Percentiles rank a stretch among this genome's conserved stretches.
Evolutionary conservation across 306 rosid species (phyloP).

Genomic region (Prunus dulcis): DNA sequence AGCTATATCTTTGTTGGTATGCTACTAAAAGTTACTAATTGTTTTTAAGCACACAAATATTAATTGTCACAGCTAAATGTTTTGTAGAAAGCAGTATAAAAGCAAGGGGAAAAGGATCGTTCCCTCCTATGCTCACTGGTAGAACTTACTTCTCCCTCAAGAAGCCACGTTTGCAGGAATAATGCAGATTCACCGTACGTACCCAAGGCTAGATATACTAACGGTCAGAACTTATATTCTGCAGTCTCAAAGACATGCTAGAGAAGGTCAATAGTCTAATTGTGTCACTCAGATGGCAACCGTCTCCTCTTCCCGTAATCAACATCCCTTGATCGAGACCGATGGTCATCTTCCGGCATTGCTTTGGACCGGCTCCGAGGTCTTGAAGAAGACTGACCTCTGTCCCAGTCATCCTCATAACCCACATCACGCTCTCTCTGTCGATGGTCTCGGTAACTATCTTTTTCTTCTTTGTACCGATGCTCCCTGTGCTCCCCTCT

Average conservation of each 20-base stretch:
- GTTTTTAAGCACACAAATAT: constrained; percentile 26
- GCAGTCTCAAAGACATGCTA: constrained; percentile 9
- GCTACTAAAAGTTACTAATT: constrained; percentile 21
- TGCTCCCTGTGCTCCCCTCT: constrained; percentile 39
- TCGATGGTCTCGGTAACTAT: constrained; percentile 38
- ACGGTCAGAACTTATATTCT: constrained; percentile 9
- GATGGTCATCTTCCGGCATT: constrained; percentile 40
- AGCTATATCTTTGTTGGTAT: constrained; percentile 22
- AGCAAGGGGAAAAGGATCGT: constrained; percentile 21
- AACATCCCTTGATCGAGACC: constrained; percentile 43
- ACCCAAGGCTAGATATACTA: constrained; percentile 11
- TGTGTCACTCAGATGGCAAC: constrained; percentile 38
- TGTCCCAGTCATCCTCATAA: constrained; percentile 50
- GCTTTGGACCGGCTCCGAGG: constrained; percentile 39
- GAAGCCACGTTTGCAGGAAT: constrained; percentile 23
- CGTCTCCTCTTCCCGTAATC: constrained; percentile 49
- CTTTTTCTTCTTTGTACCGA: constrained; percentile 40
- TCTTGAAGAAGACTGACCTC: constrained; percentile 44
- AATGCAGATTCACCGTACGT: constrained; percentile 13
- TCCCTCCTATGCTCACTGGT: constrained; percentile 22
- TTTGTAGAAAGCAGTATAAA: constrained; percentile 17
- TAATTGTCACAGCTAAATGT: constrained; percentile 16
- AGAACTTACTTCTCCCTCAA: constrained; percentile 38
- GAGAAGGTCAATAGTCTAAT: background rate
- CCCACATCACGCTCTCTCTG: constrained; percentile 38